These are phyloP conservation scores for Vigna trinervia DNA, from an alignment of 306 rosid species.

Conservation along the genomic window DNA sequence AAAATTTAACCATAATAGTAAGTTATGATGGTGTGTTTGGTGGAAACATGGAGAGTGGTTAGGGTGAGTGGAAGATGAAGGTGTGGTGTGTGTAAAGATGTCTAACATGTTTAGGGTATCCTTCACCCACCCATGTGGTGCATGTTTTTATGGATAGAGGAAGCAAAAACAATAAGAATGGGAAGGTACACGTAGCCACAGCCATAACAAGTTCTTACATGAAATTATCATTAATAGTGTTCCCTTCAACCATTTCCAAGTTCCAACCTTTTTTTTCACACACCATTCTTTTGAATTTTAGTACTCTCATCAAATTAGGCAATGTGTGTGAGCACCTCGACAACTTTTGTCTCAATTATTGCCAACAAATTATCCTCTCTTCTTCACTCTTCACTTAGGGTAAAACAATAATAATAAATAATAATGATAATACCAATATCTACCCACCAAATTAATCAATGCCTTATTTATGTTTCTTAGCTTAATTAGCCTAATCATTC, in stretches of 20 bases:
- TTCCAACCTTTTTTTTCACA: neutral
- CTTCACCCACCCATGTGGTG: constrained; percentile 45
- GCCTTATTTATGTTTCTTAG: constrained; percentile 17
- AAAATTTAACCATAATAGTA: too few relatives aligned
- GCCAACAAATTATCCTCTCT: constrained; percentile 33
- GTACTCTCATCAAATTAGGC: constrained; percentile 41
- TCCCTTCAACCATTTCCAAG: neutral
- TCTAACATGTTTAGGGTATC: constrained; percentile 2
- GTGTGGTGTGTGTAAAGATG: constrained; percentile 2
- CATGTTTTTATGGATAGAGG: constrained; percentile 29
- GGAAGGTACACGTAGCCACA: constrained; percentile 39
- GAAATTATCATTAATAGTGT: constrained; percentile 45
- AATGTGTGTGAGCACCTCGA: constrained; percentile 42
- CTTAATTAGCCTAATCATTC: constrained; percentile 27
- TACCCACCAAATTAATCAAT: constrained; percentile 19
- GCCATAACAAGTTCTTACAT: constrained; percentile 38
- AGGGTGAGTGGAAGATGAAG: constrained; percentile 5
- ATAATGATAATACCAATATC: neutral
- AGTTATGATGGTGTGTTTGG: neutral
- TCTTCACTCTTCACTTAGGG: constrained; percentile 27
- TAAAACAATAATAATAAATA: neutral
- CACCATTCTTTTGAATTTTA: constrained; percentile 26
- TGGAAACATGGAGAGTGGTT: constrained; percentile 21
- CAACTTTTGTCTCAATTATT: constrained; percentile 51
- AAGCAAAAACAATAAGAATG: constrained; percentile 22